Evolutionary conservation across 177 flowering plant species (phyloP).

Genomic region (Telopea speciosissima): DNA sequence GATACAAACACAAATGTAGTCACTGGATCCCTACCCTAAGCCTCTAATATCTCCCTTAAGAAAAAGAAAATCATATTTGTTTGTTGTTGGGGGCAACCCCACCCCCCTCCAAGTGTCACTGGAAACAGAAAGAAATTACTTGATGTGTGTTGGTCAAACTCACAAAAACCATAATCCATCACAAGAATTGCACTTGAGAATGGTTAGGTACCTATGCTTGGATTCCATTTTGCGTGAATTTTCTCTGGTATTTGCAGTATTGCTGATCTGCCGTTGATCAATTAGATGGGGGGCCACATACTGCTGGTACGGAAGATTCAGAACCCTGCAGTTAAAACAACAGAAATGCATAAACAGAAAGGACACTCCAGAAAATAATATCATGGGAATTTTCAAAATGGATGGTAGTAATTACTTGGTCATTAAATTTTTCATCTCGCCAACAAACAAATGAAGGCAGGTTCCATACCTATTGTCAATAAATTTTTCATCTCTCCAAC

Average conservation of each 20-base stretch:
- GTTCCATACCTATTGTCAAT: not conserved
- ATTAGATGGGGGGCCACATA: slow-evolving; percentile 22
- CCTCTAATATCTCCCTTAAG: not conserved
- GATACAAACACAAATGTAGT: no score
- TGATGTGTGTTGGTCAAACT: not conserved
- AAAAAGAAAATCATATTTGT: no score
- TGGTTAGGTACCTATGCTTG: slow-evolving; percentile 45
- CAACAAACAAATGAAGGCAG: not conserved
- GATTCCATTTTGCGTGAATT: slow-evolving; percentile 29
- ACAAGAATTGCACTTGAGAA: not conserved
- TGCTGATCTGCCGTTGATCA: slow-evolving; percentile 28
- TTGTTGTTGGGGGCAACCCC: no score
- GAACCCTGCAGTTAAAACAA: slow-evolving; percentile 47
- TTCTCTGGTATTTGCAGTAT: slow-evolving; percentile 23
- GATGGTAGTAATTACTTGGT: not conserved
- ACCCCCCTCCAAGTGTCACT: no score
- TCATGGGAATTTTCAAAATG: no score
- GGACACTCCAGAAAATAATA: not conserved
- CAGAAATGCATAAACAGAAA: not conserved
- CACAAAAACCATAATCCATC: not conserved
- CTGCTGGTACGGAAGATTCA: slow-evolving; percentile 66
- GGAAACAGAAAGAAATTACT: not conserved
- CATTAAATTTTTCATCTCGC: not conserved
- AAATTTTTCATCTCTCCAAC: not conserved
- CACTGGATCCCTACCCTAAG: not conserved